phyloP scores from a whole-genome alignment of 352 stramenopile species.

The Phytophthora rubi region DNA sequence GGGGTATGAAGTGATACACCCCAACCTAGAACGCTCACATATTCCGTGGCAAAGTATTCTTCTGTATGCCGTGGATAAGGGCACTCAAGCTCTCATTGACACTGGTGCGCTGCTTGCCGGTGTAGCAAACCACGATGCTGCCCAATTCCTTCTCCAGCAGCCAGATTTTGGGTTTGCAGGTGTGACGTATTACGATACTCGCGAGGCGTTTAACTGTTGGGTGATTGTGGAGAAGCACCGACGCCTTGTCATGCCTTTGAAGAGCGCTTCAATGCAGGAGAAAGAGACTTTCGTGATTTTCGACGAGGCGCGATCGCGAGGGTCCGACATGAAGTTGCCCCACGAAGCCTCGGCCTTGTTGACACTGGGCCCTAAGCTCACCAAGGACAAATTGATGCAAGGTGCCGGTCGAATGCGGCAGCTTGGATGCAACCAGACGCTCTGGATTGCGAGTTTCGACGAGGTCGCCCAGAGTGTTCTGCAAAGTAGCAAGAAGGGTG shows the following conservation, averaged over 20 bases:
- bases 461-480: slow-evolving; percentile 72
- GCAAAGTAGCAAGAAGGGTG: slow-evolving; percentile 15
- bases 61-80: neutral
- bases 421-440: slow-evolving; percentile 68
- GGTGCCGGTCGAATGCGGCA: slow-evolving; percentile 86
- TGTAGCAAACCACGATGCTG: slow-evolving; percentile 33
- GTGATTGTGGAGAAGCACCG: slow-evolving; percentile 71
- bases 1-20: slow-evolving; percentile 42
- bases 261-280: slow-evolving; percentile 76
- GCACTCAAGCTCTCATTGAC: neutral
- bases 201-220: slow-evolving; percentile 63
- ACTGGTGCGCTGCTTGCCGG: slow-evolving; percentile 17
- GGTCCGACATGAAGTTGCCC: slow-evolving; percentile 90
- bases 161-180: slow-evolving; percentile 44
- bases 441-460: slow-evolving; percentile 69
- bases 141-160: slow-evolving; percentile 34
- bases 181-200: slow-evolving; percentile 87
- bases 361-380: slow-evolving; percentile 84
- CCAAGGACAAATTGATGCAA: slow-evolving; percentile 95
- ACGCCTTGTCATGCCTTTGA: slow-evolving; percentile 47
- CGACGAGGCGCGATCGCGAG: slow-evolving; percentile 88
- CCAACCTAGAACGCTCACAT: no score
- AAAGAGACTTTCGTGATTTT: slow-evolving; percentile 91
- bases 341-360: slow-evolving; percentile 73
- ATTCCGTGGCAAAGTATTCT: neutral